phyloP scores from a whole-genome alignment of 805 yeast species.

The Yarrowia phangngaensis region DNA sequence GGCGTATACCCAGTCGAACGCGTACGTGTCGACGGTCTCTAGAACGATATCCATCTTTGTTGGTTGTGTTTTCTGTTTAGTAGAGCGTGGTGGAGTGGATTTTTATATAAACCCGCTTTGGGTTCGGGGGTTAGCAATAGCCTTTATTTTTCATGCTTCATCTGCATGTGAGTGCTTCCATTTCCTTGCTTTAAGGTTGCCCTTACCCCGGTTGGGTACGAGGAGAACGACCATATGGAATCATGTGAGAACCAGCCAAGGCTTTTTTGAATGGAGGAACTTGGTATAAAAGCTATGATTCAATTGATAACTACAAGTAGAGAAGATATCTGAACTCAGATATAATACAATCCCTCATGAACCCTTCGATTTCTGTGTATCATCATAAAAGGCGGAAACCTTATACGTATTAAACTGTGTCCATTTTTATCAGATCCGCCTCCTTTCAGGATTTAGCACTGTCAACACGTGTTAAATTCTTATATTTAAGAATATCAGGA shows the following conservation, averaged over 20 bases:
- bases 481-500: no score
- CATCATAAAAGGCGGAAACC: constrained; percentile 6
- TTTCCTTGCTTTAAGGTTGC: not conserved
- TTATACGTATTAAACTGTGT: constrained; percentile 2
- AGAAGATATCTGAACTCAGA: not conserved
- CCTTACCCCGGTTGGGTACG: constrained; percentile 3
- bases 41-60: constrained; percentile 80
- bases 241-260: no score
- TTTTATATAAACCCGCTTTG: not conserved
- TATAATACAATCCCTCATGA: no score
- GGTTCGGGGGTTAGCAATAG: no score
- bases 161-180: constrained; percentile 1
- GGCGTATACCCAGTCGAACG: constrained; percentile 75
- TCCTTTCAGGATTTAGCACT: no score
- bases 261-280: no score
- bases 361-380: not conserved
- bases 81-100: not conserved
- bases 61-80: not conserved
- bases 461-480: no score
- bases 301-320: no score
- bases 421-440: constrained; percentile 22
- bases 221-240: constrained; percentile 17
- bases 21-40: constrained; percentile 69
- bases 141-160: no score
- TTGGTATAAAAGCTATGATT: no score